Evolutionary conservation across 345 rosid species (phyloP), one percentile per base, ranked within the genome.

Genomic region (Gossypium rotundifolium): DNA sequence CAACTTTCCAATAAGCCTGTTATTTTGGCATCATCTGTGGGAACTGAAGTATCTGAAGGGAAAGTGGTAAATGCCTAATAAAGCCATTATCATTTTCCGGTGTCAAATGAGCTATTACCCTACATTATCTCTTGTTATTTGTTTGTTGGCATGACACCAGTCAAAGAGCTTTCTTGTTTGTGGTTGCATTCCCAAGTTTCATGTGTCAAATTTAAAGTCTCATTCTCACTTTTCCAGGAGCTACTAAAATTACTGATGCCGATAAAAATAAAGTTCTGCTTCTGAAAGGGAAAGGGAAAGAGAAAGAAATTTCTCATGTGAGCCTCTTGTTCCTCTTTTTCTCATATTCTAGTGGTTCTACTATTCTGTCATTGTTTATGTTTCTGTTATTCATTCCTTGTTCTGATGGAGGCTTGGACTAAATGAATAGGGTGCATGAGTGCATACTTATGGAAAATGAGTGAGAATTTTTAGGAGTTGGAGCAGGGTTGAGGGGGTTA

Each of bases 231-330:
- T 40, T 78, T 79, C 66, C 82, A 88, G 92, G 86, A 62, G 70
- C 75, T 82, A 57, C 81, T 66, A 86, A 81, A 74, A 76, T 72
- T 65, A 46, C 79, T 38, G 83, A 79, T 68, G 63, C 70, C 44
- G 88, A 84, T 70, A 87, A 82, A 77, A 86, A 81, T 86, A 90
- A 86, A 81, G 69, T 84, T 46, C 74, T 59, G 64, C 33, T 59
- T 59, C 64, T 59, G 38, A 59, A 59, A 59, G 63, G 38, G 33
- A 59, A 59, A 59, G 40, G 61, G 61, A 57, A 57, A 79, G 93
- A 86, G 78, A 84, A 75, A 79, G 89, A 87, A 72, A 83, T 85
- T 71, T 80, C 83, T 63, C 51, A 73, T 49, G 93, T 87, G 81
- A 86, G 91, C 69, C 23, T 61, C 69, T 11, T 58, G 40, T 68